Evolutionary conservation across 2,329 filamentous ascomycete genomes (phyloP), one percentile per base, ranked within the genome.

Genomic region (Delphinella strobiligena): DNA sequence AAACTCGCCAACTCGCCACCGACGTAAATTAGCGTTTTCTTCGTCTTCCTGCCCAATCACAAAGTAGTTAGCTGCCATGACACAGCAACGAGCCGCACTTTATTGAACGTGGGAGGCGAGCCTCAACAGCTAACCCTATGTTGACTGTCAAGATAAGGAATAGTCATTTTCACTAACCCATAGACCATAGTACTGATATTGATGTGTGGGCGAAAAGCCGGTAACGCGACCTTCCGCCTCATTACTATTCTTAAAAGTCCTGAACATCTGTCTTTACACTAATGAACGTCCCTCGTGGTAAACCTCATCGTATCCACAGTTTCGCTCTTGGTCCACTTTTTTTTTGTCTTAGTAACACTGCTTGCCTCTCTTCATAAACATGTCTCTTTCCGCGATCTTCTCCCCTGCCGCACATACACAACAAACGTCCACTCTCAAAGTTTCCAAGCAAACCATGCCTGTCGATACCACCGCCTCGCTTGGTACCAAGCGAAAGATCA

Each of bases 401-500:
- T 54, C 56, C 31, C 51, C 51, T 12, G 45, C 48, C 22, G 41
- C 53, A 32, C 46, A 52, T 44, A 44, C 46, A 31, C 53, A 55
- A 37, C 42, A 46, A 11, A 30, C 42, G 24, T 37, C 46, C 24
- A 27, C 7, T 35, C 37, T 51, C 10, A 49, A 41, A 31, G 45
- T 48, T 7, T 47, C 49, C 5, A 42, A 47, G 32, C 34, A 47
- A 15, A 47, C 46, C 29, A 44, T 51, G 36, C 37, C 44, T 19
- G 38, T 42, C 24, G 37, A 48, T 12, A 42, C 47, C 36, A 45
- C 49, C 12, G 46, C 49, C 18, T 17, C 40, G 37, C 51, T 60
- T 35, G 58, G 55, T 43, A 69, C 61, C 34, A 72, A 67, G 59
- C 59, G 71, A 47, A 74, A 74, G 60, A 71, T 75, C 41, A 67